Evolutionary conservation across 805 yeast species (phyloP).

Genomic region (Clavispora fructus): DNA sequence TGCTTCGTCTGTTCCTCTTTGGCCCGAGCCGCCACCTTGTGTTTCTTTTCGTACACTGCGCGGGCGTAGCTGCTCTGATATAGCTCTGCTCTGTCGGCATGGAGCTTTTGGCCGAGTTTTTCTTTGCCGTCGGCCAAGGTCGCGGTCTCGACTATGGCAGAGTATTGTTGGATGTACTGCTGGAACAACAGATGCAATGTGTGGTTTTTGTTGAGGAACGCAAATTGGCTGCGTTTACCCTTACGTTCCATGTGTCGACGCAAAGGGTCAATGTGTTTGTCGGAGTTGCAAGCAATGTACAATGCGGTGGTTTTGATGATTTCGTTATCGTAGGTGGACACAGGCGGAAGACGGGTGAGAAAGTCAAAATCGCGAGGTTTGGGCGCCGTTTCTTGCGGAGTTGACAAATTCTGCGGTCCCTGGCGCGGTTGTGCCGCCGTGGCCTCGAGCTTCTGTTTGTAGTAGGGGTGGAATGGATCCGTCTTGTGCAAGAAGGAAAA

Average conservation of each 20-base stretch:
- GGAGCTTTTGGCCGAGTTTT: conserved; percentile 6
- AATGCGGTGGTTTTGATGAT: conserved; percentile 70
- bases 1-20: conserved; percentile 25
- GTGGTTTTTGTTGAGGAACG: conserved; percentile 57
- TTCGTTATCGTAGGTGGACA: conserved; percentile 62
- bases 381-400: background rate
- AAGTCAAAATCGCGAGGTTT: conserved; percentile 20
- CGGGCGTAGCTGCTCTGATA: conserved; percentile 46
- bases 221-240: conserved; percentile 52
- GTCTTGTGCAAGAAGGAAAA: conserved; percentile 58
- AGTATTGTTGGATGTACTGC: conserved; percentile 54
- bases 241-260: conserved; percentile 32
- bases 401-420: conserved; percentile 20
- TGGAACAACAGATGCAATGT: conserved; percentile 51
- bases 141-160: conserved; percentile 13
- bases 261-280: conserved; percentile 28
- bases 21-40: conserved; percentile 30
- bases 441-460: conserved; percentile 39
- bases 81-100: conserved; percentile 25
- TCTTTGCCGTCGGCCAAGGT: conserved; percentile 7
- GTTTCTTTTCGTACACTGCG: conserved; percentile 47
- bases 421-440: conserved; percentile 5
- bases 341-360: conserved; percentile 26
- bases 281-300: conserved; percentile 58
- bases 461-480: conserved; percentile 56